Conservation (phyloP, 139 green algal species). For the Chlamydomonas schloesseri region DNA sequence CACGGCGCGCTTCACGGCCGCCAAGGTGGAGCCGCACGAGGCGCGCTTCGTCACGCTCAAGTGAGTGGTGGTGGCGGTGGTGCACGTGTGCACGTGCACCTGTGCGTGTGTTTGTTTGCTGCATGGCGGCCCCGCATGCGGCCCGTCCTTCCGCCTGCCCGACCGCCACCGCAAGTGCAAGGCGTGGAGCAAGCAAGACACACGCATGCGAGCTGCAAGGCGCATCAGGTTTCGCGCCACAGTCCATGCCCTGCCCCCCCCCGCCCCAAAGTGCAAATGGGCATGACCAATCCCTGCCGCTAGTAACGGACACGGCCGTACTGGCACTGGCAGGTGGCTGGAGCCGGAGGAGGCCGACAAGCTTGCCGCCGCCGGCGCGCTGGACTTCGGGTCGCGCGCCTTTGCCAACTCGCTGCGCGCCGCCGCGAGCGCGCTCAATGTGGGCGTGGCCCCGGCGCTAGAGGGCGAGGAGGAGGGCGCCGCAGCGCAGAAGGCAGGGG, state of each 20-base stretch:
- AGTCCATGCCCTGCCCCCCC: no score
- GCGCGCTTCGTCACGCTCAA: conserved; percentile 33
- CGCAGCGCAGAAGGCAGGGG: background rate
- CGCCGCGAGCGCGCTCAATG: background rate
- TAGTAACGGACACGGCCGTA: background rate
- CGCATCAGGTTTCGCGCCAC: no score
- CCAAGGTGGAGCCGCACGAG: conserved; percentile 61
- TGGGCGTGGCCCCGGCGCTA: background rate
- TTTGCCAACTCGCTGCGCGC: background rate
- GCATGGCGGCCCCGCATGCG: no score
- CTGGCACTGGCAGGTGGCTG: background rate
- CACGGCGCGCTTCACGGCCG: conserved; percentile 39
- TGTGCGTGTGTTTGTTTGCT: no score
- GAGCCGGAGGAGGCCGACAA: conserved; percentile 5
- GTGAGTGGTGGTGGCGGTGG: background rate
- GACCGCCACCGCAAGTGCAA: no score
- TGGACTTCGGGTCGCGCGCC: conserved; percentile 33
- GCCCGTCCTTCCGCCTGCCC: no score
- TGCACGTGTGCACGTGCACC: no score
- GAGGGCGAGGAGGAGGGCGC: background rate
- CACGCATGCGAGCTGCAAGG: no score
- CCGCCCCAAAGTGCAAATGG: no score
- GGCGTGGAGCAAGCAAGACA: no score
- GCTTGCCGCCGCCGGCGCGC: background rate
- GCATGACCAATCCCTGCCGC: no score